Conservation (phyloP, 1,284 basidiomycete genomes). For the Phaffia rhodozyma region DNA sequence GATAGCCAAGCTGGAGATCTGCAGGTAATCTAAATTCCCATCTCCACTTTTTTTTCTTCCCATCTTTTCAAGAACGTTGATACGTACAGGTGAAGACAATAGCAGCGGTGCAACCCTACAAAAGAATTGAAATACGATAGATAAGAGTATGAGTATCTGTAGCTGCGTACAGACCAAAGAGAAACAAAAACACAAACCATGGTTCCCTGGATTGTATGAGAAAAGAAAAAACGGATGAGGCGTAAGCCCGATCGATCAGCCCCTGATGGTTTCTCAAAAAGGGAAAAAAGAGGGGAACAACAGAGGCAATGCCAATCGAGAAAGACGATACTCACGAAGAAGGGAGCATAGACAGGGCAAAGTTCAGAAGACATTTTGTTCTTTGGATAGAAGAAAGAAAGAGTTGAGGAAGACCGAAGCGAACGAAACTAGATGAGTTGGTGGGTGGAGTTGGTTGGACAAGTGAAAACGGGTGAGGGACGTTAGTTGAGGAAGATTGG, state of each 20-base stretch:
- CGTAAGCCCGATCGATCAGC: not conserved
- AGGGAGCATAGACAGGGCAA: constrained; percentile 89
- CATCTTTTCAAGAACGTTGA: not conserved
- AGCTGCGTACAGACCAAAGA: not conserved
- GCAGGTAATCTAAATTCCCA: not conserved
- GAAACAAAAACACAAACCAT: constrained; percentile 10
- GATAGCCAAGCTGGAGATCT: not conserved
- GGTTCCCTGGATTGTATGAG: constrained; percentile 1
- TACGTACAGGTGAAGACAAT: constrained; percentile 93
- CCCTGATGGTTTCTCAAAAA: no score
- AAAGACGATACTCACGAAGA: constrained; percentile 56
- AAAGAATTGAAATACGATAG: constrained; percentile 15
- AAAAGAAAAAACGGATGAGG: not conserved
- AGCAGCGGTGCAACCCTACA: constrained; percentile 83
- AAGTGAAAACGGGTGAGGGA: no score
- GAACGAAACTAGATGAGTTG: not conserved
- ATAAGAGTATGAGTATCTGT: not conserved
- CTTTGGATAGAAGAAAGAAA: not conserved
- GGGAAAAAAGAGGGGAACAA: not conserved
- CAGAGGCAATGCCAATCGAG: not conserved
- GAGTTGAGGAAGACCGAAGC: not conserved
- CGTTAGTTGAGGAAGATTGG: no score
- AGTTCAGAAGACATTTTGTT: constrained; percentile 64
- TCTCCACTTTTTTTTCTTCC: no score
- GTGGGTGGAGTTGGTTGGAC: no score